phyloP scores from a whole-genome alignment of 2,329 filamentous ascomycete genomes.

The Neonectria neomacrospora region DNA sequence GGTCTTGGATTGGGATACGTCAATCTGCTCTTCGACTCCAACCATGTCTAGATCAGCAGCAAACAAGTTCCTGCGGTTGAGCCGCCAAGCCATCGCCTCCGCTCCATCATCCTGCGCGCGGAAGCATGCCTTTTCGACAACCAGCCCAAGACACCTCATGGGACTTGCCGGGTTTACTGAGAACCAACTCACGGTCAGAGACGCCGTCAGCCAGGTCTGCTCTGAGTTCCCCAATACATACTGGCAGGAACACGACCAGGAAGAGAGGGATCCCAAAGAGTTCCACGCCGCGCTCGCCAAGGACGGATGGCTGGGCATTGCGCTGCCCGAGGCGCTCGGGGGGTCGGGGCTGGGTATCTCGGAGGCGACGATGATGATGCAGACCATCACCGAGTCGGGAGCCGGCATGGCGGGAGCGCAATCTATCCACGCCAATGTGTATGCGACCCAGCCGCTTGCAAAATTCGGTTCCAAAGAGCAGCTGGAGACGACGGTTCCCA shows the following conservation, averaged over 20 bases:
- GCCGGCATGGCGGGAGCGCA: conserved; percentile 81
- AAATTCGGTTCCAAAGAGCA: conserved; percentile 77
- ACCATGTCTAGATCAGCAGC: conserved; percentile 31
- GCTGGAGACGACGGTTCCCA: conserved; percentile 71
- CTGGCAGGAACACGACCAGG: conserved; percentile 79
- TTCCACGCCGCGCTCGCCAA: conserved; percentile 80
- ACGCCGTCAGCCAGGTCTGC: conserved; percentile 76
- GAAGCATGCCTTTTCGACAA: conserved; percentile 50
- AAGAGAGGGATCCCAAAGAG: conserved; percentile 76
- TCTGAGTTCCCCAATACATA: conserved; percentile 78
- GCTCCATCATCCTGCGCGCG: neutral
- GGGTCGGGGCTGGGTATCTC: conserved; percentile 81
- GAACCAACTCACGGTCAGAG: conserved; percentile 77
- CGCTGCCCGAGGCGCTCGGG: conserved; percentile 78
- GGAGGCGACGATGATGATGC: conserved; percentile 89
- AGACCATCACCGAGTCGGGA: conserved; percentile 81
- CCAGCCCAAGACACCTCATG: conserved; percentile 64
- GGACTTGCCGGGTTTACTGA: conserved; percentile 78
- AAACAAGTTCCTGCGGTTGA: conserved; percentile 21
- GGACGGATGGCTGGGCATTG: conserved; percentile 85
- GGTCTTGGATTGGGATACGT: neutral
- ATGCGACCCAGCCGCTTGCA: conserved; percentile 79
- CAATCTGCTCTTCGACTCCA: neutral
- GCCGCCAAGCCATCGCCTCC: conserved; percentile 22
- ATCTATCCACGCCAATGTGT: conserved; percentile 74